Base-by-base conservation (phyloP, 208 protist species). In the Trypanosoma cruzi region DNA sequence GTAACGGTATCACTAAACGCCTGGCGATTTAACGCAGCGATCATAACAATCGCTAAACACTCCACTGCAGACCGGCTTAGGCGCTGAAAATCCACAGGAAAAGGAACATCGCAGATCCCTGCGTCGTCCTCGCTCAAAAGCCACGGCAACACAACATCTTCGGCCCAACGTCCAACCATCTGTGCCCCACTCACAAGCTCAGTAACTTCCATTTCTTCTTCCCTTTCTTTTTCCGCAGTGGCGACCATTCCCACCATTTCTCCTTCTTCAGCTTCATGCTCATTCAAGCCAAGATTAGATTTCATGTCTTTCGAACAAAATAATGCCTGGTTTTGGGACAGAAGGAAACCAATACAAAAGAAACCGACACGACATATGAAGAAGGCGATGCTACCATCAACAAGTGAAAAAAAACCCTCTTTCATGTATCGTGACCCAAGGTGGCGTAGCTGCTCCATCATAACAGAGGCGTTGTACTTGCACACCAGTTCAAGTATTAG, bases 401-500 rank as follows among this genome's bases (percentile, higher is more conserved):
- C 54, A 32, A 14, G 1, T 56, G 16, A 34, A 24, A 44, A 18
- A 58, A 48, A 52, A 1, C 28, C 37, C 0, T 66, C 34, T 29
- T 52, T 52, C 32, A 61, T 24, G 64, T 58, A 50, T 13, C 54
- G 7, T 57, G 10, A n/a, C 31, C 68, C 69, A 24, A 75, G 42
- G 18, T 49, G 4, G 22, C n/a, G 13, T 29, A 75, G 40, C 24
- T 34, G 28, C 28, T 68, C 34, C 5, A 75, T 16, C 29, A 75
- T 14, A 24, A 68, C 26, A 37, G 49, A 53, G 11, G 52, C 24
- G n/a, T 44, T 68, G 44, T 75, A 75, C 32, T 75, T 75, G 54
- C 69, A 75, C n/a, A 68, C 28, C 22, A 68, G n/a, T 42, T 75
- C 69, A 6, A 75, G 46, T 42, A 75, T 2, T 26, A 75, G 61